phyloP scores from a whole-genome alignment of 208 protist genomes.

The Trypanosoma congolense region DNA sequence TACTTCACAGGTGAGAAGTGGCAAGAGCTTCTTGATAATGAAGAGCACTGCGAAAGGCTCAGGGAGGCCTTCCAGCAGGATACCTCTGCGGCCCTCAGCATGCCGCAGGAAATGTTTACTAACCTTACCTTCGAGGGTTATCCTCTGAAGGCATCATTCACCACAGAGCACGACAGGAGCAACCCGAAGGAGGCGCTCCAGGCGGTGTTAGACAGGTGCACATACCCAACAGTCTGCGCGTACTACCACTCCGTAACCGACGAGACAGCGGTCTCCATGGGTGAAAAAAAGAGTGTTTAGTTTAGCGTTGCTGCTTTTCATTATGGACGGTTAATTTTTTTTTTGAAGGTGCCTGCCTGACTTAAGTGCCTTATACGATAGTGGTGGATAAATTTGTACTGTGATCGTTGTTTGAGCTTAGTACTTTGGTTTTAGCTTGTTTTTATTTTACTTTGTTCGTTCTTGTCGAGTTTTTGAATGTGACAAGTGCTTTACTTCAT shows the following conservation, averaged over 20 bases:
- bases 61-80: slow-evolving; percentile 39
- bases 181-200: slow-evolving; percentile 55
- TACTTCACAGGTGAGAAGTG: slow-evolving; percentile 59
- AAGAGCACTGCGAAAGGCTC: slow-evolving; percentile 36
- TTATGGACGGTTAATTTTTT: not conserved
- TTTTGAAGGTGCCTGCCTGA: not conserved
- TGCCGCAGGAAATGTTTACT: slow-evolving; percentile 38
- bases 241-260: slow-evolving; percentile 70
- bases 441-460: too few species aligned
- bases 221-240: slow-evolving; percentile 41
- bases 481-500: not conserved
- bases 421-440: too few species aligned
- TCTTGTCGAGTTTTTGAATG: not conserved
- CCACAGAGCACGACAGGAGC: slow-evolving; percentile 59
- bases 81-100: slow-evolving; percentile 34
- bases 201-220: slow-evolving; percentile 47
- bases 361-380: not conserved
- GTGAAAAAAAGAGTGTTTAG: not conserved
- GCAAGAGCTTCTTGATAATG: slow-evolving; percentile 40
- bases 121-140: slow-evolving; percentile 8
- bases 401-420: not conserved
- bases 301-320: not conserved
- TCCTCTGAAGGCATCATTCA: slow-evolving; percentile 41
- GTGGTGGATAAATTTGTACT: not conserved
- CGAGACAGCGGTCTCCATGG: slow-evolving; percentile 7